Conservation (phyloP, 345 rosid species). For the Citrus glauca region DNA sequence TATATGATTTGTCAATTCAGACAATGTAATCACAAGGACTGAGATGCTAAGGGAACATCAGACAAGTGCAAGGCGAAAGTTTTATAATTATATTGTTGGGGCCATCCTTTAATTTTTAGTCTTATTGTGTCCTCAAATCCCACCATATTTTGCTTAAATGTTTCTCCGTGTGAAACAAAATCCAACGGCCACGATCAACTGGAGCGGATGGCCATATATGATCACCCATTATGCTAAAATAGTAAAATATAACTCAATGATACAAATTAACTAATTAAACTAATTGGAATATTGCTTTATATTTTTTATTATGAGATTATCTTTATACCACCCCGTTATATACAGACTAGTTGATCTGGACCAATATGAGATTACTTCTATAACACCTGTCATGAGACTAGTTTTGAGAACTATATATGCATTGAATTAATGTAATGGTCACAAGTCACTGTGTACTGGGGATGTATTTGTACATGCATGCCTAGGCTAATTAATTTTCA, state of each 20-base stretch:
- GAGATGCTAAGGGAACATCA: conserved; percentile 28
- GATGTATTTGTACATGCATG: too few relatives aligned
- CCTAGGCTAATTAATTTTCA: neutral
- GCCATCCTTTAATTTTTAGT: conserved; percentile 15
- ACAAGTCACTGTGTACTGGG: neutral
- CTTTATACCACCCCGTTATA: too few relatives aligned
- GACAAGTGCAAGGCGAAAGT: conserved; percentile 21
- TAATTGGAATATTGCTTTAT: neutral
- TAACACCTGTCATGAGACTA: too few relatives aligned
- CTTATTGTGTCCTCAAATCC: conserved; percentile 23
- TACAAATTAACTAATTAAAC: neutral
- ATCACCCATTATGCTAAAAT: neutral
- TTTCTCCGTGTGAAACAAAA: conserved; percentile 28
- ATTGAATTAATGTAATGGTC: too few relatives aligned
- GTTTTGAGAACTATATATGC: neutral
- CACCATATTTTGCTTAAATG: conserved; percentile 25
- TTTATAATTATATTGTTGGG: conserved; percentile 25
- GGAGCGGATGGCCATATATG: neutral
- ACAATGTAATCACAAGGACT: conserved; percentile 17
- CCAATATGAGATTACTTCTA: too few relatives aligned
- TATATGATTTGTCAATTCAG: conserved; percentile 21
- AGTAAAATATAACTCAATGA: neutral
- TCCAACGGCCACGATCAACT: conserved; percentile 16
- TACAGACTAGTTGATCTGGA: too few relatives aligned
- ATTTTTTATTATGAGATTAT: too few relatives aligned